Base-by-base conservation (phyloP, 176 grass and related monocot genomes). In the Oryza rufipogon region DNA sequence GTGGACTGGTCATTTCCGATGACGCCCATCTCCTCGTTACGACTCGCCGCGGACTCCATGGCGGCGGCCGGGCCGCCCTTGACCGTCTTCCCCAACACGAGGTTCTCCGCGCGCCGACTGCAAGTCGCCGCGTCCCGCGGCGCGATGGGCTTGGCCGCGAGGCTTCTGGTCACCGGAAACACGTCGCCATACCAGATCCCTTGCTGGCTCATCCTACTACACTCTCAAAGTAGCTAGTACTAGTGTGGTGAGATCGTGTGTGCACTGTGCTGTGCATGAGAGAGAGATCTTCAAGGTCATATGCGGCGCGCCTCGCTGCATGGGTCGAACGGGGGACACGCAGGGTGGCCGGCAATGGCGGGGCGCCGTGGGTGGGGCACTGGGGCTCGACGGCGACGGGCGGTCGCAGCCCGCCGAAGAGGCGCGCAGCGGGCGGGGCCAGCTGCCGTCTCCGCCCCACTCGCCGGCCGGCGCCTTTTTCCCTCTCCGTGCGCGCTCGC, bases 71-170 rank as follows among this genome's bases (percentile, higher is more conserved):
- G 84, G 0, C 92, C 88, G 58, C 92, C 92, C 75, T 71, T 87
- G 14, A 68, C 51, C 0, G 86, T 86, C 49, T 88, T 81, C 11
- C 92, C 95, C 1, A 97, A 65, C 36, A 81, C 86, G 7, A 68
- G 12, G 77, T 12, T 87, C 88, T 94, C 86, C 25, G 25, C 25
- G 25, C 0, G 86, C 92, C 0, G 92, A 86, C 76, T 91, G 86
- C 95, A 92, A 92, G 90, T 91, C 7, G 86, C 88, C 36, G 92
- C 90, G 70, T 97, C 95, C 83, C 80, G 64, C 45, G 90, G 92
- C 6, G 86, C 88, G 11, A 97, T 80, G 15, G 84, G 32, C 82
- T 92, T 54, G n/a, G 22, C 52, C 0, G 84, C 88, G 9, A 97
- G 88, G 20, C 71, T 52, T 1, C 95, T 84, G 49, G 25, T 17